These are phyloP conservation scores for Hemileia vastatrix DNA, from an alignment of 1,284 basidiomycete genomes.

Conservation along the genomic window DNA sequence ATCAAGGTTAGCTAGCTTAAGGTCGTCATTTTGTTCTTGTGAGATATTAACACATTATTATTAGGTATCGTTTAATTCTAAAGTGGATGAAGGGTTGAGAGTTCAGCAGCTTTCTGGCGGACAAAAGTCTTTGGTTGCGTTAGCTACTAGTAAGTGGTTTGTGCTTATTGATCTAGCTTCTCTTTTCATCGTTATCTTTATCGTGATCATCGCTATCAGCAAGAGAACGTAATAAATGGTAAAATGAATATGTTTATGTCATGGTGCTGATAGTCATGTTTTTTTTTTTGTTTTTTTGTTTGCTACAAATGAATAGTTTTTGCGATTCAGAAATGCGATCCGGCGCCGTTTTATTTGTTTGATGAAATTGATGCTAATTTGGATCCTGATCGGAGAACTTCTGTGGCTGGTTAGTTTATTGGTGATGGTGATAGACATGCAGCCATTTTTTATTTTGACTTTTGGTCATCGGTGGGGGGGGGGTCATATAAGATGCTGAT, in stretches of 20 bases:
- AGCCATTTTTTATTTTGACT: no score
- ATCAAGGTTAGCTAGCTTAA: constrained; percentile 65
- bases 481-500: no score
- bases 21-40: not conserved
- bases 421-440: no score
- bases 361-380: constrained; percentile 99
- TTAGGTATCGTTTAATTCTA: constrained; percentile 89
- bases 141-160: constrained; percentile 51
- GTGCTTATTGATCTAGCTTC: no score
- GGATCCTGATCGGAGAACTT: constrained; percentile 93
- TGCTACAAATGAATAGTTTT: constrained; percentile 57
- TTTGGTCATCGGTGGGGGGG: not conserved
- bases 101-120: constrained; percentile 97
- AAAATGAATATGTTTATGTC: no score
- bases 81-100: constrained; percentile 85
- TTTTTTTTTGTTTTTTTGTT: no score
- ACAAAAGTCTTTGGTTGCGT: constrained; percentile 92
- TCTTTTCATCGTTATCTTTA: no score
- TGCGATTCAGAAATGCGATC: constrained; percentile 98
- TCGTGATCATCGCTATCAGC: no score
- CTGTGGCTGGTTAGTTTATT: constrained; percentile 62
- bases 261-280: no score
- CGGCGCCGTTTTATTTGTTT: constrained; percentile 98
- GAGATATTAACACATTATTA: not conserved
- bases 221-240: no score